Evolutionary conservation across 1,284 basidiomycete species (phyloP).

Genomic region (Hypsizygus ulmarius): DNA sequence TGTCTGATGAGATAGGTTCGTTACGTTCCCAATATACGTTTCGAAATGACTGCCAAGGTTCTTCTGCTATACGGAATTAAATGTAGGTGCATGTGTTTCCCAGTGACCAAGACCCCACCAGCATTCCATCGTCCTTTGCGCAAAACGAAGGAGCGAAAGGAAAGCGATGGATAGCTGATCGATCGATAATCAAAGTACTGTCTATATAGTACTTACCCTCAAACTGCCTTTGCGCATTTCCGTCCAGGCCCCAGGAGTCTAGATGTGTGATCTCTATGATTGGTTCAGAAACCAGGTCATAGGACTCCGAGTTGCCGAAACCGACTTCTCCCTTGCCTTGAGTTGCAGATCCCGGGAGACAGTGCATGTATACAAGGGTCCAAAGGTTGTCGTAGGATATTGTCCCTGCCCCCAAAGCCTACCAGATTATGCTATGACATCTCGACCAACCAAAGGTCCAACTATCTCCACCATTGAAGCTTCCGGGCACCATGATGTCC

Average conservation of each 20-base stretch:
- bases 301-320: background rate
- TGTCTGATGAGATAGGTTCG: background rate
- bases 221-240: background rate
- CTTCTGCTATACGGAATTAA: background rate
- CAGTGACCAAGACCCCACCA: conserved; percentile 1
- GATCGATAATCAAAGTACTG: conserved; percentile 19
- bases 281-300: background rate
- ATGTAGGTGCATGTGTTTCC: background rate
- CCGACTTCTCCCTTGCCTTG: background rate
- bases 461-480: conserved; percentile 1
- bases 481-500: background rate
- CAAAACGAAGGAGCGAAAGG: background rate
- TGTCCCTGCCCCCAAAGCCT: background rate
- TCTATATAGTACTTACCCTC: background rate
- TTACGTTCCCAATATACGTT: background rate
- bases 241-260: conserved; percentile 4
- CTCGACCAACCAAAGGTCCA: conserved; percentile 5
- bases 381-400: conserved; percentile 5
- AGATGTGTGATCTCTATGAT: conserved; percentile 2
- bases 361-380: conserved; percentile 4
- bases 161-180: conserved; percentile 9
- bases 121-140: background rate
- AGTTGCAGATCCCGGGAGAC: conserved; percentile 5
- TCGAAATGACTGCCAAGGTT: background rate
- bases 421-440: conserved; percentile 12